phyloP scores from a whole-genome alignment of 1,284 basidiomycete genomes.

The Testicularia cyperi region DNA sequence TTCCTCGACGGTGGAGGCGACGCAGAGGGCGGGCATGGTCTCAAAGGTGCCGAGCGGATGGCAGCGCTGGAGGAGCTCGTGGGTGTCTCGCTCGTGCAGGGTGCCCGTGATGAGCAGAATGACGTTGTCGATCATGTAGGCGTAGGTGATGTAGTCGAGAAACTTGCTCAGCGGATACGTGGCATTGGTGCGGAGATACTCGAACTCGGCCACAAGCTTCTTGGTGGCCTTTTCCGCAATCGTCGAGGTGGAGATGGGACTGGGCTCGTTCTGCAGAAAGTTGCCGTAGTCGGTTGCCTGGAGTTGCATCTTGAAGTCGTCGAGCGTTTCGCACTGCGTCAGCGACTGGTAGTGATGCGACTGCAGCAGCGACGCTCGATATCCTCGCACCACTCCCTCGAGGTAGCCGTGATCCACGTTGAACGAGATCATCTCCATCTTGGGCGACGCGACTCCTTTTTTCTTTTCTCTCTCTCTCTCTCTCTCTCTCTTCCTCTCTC shows the following conservation, averaged over 20 bases:
- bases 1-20: slow-evolving; percentile 98
- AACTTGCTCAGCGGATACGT: slow-evolving; percentile 88
- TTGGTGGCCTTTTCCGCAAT: slow-evolving; percentile 94
- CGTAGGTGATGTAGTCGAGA: slow-evolving; percentile 97
- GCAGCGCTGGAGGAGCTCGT: slow-evolving; percentile 92
- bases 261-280: slow-evolving; percentile 93
- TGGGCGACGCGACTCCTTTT: too few relatives aligned
- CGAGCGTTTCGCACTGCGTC: slow-evolving; percentile 95
- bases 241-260: slow-evolving; percentile 90
- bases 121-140: slow-evolving; percentile 99
- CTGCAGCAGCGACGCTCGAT: slow-evolving; percentile 86
- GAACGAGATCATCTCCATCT: slow-evolving; percentile 57
- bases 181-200: slow-evolving; percentile 86
- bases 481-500: too few relatives aligned
- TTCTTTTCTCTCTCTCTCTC: too few relatives aligned
- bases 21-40: slow-evolving; percentile 97
- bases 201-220: slow-evolving; percentile 94
- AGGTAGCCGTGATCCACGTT: slow-evolving; percentile 56
- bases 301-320: slow-evolving; percentile 72
- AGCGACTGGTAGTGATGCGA: slow-evolving; percentile 88
- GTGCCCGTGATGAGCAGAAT: slow-evolving; percentile 96
- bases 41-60: slow-evolving; percentile 97
- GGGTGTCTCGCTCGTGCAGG: slow-evolving; percentile 93
- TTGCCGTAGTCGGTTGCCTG: slow-evolving; percentile 97
- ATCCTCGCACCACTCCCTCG: slow-evolving; percentile 87